These are phyloP conservation scores for Colletotrichum graminicola DNA, from an alignment of 2,329 filamentous ascomycete genomes.

Conservation along the genomic window DNA sequence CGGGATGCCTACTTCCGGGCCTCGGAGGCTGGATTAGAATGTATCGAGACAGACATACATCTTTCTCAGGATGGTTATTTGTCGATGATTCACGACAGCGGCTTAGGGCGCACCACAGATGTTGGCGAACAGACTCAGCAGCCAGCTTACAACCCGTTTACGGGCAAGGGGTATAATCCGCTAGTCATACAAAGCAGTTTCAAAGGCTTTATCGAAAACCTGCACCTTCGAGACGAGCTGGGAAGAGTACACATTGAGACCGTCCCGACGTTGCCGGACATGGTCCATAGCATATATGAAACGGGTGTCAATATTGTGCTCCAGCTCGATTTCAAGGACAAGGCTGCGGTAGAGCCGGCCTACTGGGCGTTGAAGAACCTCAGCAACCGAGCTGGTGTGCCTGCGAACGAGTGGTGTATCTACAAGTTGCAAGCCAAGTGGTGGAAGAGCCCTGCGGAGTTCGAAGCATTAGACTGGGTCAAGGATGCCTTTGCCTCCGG, in stretches of 20 bases:
- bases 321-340: constrained; percentile 24
- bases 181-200: not conserved
- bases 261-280: constrained; percentile 13
- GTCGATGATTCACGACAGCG: constrained; percentile 15
- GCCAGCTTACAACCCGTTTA: constrained; percentile 22
- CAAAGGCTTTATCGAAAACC: constrained; percentile 11
- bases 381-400: constrained; percentile 16
- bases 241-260: constrained; percentile 17
- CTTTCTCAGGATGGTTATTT: constrained; percentile 17
- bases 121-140: not conserved
- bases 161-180: constrained; percentile 13
- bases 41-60: constrained; percentile 20
- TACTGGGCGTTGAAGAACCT: constrained; percentile 19
- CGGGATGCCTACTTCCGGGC: constrained; percentile 21
- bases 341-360: constrained; percentile 14
- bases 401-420: constrained; percentile 24
- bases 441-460: constrained; percentile 13
- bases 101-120: constrained; percentile 7
- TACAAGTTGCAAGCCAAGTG: constrained; percentile 26
- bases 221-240: constrained; percentile 21
- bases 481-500: constrained; percentile 20
- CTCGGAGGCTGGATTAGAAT: constrained; percentile 8
- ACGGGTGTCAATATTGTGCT: constrained; percentile 14
- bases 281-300: constrained; percentile 11
- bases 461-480: constrained; percentile 9